These are phyloP conservation scores for Dryas integrifolia DNA, from an alignment of 331 rosid species.

Conservation along the genomic window DNA sequence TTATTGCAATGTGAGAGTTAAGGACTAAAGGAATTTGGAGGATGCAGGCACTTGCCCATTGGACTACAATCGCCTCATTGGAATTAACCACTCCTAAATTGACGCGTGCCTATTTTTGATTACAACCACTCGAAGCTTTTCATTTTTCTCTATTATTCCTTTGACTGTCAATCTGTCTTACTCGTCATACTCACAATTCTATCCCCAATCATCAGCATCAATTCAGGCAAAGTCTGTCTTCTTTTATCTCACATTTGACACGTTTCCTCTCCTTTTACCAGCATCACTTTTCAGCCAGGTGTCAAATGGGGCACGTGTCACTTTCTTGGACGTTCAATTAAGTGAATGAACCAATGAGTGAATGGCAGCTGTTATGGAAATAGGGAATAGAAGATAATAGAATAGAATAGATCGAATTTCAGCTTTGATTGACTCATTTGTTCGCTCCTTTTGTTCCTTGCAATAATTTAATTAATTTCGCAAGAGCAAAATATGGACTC, in stretches of 20 bases:
- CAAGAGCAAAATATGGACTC: too few relatives aligned
- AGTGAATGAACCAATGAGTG: too few relatives aligned
- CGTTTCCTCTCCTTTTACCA: background rate
- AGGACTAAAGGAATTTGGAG: slow-evolving; percentile 18
- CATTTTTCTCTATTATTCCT: background rate
- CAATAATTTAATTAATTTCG: too few relatives aligned
- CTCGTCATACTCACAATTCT: background rate
- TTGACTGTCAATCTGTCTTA: background rate
- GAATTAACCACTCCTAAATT: slow-evolving; percentile 19
- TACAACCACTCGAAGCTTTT: background rate
- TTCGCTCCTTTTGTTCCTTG: too few relatives aligned
- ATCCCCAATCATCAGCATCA: slow-evolving; percentile 13
- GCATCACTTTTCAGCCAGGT: background rate
- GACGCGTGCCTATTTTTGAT: slow-evolving; percentile 23
- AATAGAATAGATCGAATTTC: background rate
- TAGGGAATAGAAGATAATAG: background rate
- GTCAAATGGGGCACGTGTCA: slow-evolving; percentile 5
- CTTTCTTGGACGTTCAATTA: background rate
- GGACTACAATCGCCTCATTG: slow-evolving; percentile 11
- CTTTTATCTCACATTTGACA: slow-evolving; percentile 3
- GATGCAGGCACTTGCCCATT: background rate
- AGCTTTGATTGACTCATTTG: too few relatives aligned
- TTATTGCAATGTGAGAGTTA: background rate
- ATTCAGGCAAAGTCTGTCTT: background rate
- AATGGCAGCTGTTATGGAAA: background rate